Percentiles rank a stretch among this genome's conserved stretches.
Conservation (phyloP, 768 basidiomycete genomes). For the Tylopilus sp. region DNA sequence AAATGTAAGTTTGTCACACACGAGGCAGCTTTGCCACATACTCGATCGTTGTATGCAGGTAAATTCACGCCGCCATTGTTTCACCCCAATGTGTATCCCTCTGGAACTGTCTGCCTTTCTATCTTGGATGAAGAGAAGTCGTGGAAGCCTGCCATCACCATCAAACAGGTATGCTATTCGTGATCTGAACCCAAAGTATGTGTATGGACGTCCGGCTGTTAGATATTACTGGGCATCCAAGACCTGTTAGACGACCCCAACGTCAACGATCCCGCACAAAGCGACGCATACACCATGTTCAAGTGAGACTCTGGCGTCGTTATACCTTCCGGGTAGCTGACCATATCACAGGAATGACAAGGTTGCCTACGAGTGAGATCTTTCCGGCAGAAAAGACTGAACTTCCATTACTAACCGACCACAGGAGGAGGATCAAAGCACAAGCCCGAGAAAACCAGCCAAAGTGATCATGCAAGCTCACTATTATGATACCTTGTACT, state of each 20-base stretch:
- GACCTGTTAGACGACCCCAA: conserved; percentile 95
- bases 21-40: neutral
- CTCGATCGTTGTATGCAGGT: conserved; percentile 46
- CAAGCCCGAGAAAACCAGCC: conserved; percentile 91
- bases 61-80: conserved; percentile 96
- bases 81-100: conserved; percentile 98
- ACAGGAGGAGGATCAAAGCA: conserved; percentile 71
- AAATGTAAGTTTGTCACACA: conserved; percentile 60
- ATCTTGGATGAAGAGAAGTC: conserved; percentile 98
- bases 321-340: conserved; percentile 6
- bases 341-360: conserved; percentile 75
- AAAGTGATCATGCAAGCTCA: conserved; percentile 45
- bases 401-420: neutral
- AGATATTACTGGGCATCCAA: conserved; percentile 96
- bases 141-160: conserved; percentile 98
- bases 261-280: conserved; percentile 95
- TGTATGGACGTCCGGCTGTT: neutral
- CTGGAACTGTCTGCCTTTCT: conserved; percentile 96
- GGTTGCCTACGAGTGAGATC: conserved; percentile 79
- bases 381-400: neutral
- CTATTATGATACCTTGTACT: conserved; percentile 1
- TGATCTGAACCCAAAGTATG: neutral
- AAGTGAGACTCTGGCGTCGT: conserved; percentile 58
- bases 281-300: conserved; percentile 98
- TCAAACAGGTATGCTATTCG: conserved; percentile 78